These are phyloP conservation scores for Apiospora kogelbergensis DNA, from an alignment of 2,329 filamentous ascomycete genomes.

Conservation along the genomic window DNA sequence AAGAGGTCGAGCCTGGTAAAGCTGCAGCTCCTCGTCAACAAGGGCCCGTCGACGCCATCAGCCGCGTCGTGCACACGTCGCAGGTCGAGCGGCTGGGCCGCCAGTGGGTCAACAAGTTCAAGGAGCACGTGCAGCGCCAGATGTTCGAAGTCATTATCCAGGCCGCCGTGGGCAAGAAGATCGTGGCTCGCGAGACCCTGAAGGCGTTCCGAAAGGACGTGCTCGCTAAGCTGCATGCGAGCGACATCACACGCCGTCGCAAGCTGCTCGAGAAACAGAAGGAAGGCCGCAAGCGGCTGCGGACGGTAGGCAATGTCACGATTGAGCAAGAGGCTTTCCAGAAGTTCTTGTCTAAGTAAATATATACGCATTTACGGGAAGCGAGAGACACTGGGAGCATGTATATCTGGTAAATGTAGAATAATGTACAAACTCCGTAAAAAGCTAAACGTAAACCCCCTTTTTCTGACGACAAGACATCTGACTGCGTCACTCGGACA, in stretches of 20 bases:
- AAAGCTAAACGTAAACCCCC: not conserved
- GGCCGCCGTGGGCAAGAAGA: slow-evolving; percentile 76
- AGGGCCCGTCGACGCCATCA: slow-evolving; percentile 89
- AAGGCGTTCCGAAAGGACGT: slow-evolving; percentile 98
- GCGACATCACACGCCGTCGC: slow-evolving; percentile 76
- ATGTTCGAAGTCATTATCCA: slow-evolving; percentile 98
- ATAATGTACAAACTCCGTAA: not conserved
- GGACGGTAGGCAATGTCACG: slow-evolving; percentile 84
- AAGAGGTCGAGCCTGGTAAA: slow-evolving; percentile 78
- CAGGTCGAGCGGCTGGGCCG: slow-evolving; percentile 80
- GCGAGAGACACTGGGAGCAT: not conserved
- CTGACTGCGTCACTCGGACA: not conserved
- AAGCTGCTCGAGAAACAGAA: slow-evolving; percentile 98
- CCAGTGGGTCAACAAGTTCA: slow-evolving; percentile 93
- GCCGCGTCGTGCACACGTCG: slow-evolving; percentile 81
- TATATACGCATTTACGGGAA: not conserved
- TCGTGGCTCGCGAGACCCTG: slow-evolving; percentile 90
- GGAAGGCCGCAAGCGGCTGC: slow-evolving; percentile 84
- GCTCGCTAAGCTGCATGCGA: slow-evolving; percentile 86
- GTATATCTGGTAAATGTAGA: not conserved
- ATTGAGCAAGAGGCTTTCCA: slow-evolving; percentile 97
- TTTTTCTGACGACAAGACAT: not conserved
- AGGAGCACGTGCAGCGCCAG: slow-evolving; percentile 92
- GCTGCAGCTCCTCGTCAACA: slow-evolving; percentile 91
- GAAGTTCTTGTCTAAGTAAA: slow-evolving; percentile 79